phyloP scores from a whole-genome alignment of 106 monocot species.

The Allium sativum region DNA sequence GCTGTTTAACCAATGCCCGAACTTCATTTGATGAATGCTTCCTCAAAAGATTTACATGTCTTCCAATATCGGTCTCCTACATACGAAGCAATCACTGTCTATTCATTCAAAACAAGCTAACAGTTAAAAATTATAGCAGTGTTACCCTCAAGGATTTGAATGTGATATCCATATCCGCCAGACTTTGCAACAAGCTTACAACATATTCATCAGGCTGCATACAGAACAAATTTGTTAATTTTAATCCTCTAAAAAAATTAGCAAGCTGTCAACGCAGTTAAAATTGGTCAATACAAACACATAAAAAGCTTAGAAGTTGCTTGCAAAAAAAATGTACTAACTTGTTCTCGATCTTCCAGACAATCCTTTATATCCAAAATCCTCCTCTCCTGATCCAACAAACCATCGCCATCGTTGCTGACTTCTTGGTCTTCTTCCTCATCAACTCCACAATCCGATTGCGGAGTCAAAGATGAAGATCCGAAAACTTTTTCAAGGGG shows the following conservation, averaged over 20 bases:
- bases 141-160: constrained; percentile 55
- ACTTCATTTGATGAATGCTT: constrained; percentile 55
- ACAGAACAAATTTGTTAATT: background rate
- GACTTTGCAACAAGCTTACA: constrained; percentile 34
- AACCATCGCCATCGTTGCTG: constrained; percentile 1
- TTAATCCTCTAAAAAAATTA: background rate
- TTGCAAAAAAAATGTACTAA: background rate
- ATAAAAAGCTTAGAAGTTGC: background rate
- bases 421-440: background rate
- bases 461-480: background rate
- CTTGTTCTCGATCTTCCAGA: constrained; percentile 51
- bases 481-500: background rate
- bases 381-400: constrained; percentile 25
- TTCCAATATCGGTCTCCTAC: constrained; percentile 49
- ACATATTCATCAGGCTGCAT: constrained; percentile 36
- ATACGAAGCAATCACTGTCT: background rate
- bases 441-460: background rate
- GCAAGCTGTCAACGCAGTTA: too few species aligned
- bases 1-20: constrained; percentile 34
- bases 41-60: constrained; percentile 37
- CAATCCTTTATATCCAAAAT: constrained; percentile 44
- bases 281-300: too few species aligned
- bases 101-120: background rate
- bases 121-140: background rate
- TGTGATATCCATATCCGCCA: constrained; percentile 52